Evolutionary conservation across 768 basidiomycete genomes (phyloP), one percentile per base, ranked within the genome.

Genomic region (button mushroom (Agaricus bisporus)): DNA sequence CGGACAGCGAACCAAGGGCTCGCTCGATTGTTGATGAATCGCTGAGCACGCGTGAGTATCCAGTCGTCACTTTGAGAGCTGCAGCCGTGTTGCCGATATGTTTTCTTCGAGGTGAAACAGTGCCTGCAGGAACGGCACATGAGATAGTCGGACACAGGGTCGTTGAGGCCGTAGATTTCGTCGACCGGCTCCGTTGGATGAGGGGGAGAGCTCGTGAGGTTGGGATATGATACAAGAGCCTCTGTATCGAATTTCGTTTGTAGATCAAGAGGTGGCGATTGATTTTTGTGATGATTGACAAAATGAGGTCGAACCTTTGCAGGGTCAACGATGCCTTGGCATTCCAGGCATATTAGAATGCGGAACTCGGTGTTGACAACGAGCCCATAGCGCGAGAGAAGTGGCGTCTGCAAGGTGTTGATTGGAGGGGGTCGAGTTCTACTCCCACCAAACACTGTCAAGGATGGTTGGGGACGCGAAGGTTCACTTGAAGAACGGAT

Each of bases 1-100:
- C 38, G n/a, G 15, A 52, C 42, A 1, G 56, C 20, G 26, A 56
- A 56, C 45, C 49, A 56, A 3, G 49, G 46, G 28, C 38, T 41
- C 9, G 29, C 39, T 8, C 2, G 10, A 18, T 56, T 38, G 41
- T 37, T 28, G 5, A 52, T 18, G 28, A 49, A 56, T 1, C 39
- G 56, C 17, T 56, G 56, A 1, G 36, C 49, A 18, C 20, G 15
- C 11, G 41, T 36, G 9, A 7, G 0, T 4, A 32, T 29, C 5
- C 36, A 7, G 8, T 29, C 15, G 3, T 22, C 22, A 7, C 18
- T 4, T 4, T n/a, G 7, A 7, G n/a, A 20, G 1, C 17, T 2
- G 32, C 50, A 52, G 2, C 2, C 1, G 22, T 56, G 56, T 10
- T 47, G 14, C 6, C 22, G 12, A n/a, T 46, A 52, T 2, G 44